Evolutionary conservation across 495 filamentous ascomycete species (phyloP), one percentile per base, ranked within the genome.

Genomic region (Viridothelium virens): DNA sequence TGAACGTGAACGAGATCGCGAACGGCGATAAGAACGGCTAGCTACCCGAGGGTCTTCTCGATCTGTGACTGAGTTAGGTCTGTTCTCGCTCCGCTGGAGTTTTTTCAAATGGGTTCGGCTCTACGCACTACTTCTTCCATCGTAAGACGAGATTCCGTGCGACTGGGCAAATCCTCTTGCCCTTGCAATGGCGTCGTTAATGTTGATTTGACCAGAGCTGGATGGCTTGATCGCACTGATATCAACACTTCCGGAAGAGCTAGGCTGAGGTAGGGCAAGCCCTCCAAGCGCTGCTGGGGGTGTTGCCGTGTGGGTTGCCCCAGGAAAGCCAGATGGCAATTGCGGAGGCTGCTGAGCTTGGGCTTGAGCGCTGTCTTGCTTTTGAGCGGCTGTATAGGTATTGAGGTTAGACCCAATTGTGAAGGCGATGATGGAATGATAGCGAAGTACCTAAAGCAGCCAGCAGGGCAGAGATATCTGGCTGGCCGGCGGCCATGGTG

Each of bases 151-250:
- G 14, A 90, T 74, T 56, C 89, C 89, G 71, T 86, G 86, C 70
- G 92, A 86, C 34, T 86, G 83, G 31, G 90, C 88, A 73, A 85
- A 86, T 11, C 85, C 85, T 67, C 86, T 87, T 3, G 87, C 89
- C 69, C 86, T 86, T 3, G 87, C 87, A 65, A 92, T 82, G 7
- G 90, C 88, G 72, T 91, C 89, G 39, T 83, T 80, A 47, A 92
- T 79, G 65, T 84, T 89, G 33, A 92, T 86, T 11, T 86, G 87
- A 56, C 91, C 90, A 2, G 87, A 87, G 68, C 81, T 87, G 41
- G 85, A 81, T 11, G 89, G 89, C 70, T 86, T 88, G 71, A 92
- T 89, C 10, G 83, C 80, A 74, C 85, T 90, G 44, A 94, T 74
- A 70, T 94, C 91, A 63, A 91, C 79, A 63, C 80, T 87, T 10